A percentile compares a stretch with the other conserved stretches of the same genome.
Evolutionary conservation across 2,329 filamentous ascomycete species (phyloP).

Genomic region (Chaetomium globosum): DNA sequence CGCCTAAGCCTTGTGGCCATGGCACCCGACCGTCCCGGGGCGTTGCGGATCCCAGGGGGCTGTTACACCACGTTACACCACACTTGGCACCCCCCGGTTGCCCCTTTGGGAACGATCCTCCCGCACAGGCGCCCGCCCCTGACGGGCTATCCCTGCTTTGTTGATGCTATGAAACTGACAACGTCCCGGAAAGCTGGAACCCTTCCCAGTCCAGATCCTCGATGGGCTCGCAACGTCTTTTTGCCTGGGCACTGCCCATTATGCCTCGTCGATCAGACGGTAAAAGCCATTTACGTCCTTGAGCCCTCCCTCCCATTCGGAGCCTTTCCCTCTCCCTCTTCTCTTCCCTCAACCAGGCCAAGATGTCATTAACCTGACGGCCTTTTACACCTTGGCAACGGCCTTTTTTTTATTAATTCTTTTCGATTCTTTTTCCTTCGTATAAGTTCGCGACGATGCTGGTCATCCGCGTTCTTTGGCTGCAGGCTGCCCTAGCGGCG

Average conservation of each 20-base stretch:
- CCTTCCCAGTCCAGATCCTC: neutral
- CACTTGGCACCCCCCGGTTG: constrained; percentile 20
- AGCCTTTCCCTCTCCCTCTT: neutral
- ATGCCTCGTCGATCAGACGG: constrained; percentile 19
- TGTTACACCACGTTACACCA: constrained; percentile 1
- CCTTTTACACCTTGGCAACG: constrained; percentile 15
- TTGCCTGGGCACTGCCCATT: neutral
- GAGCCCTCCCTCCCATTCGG: neutral
- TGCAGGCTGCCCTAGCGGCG: constrained; percentile 30
- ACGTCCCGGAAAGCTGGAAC: constrained; percentile 23
- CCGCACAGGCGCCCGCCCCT: constrained; percentile 1
- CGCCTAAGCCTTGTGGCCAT: neutral
- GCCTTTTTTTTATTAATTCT: constrained; percentile 9
- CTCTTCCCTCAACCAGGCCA: constrained; percentile 6
- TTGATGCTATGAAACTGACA: constrained; percentile 22
- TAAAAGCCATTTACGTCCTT: neutral
- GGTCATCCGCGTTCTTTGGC: constrained; percentile 33
- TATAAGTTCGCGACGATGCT: constrained; percentile 28
- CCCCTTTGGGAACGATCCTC: constrained; percentile 24
- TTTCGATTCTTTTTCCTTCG: constrained; percentile 3
- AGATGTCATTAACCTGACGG: constrained; percentile 19
- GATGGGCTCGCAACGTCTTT: neutral
- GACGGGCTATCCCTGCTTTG: constrained; percentile 16
- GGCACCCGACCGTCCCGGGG: neutral
- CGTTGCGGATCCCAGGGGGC: constrained; percentile 23